These are phyloP conservation scores for Dendrocalamus sinicus DNA, from an alignment of 176 grass and related monocot species.

Conservation along the genomic window DNA sequence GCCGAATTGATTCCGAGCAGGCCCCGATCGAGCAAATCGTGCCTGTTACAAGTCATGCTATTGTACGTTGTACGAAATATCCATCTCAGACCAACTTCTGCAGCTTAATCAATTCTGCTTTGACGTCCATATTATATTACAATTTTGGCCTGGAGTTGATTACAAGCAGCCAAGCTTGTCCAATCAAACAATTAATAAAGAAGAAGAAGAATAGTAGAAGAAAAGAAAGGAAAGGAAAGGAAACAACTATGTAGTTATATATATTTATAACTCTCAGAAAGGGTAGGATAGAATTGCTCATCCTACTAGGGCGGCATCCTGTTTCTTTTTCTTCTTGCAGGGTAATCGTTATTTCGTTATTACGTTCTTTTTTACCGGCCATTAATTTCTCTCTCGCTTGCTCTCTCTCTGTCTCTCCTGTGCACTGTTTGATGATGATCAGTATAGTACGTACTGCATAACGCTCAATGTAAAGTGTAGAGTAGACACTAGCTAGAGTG, in stretches of 20 bases:
- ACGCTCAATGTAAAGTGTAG: background rate
- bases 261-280: background rate
- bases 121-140: slow-evolving; percentile 39
- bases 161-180: slow-evolving; percentile 12
- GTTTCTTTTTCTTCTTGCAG: background rate
- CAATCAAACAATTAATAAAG: slow-evolving; percentile 50
- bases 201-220: background rate
- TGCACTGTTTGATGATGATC: background rate
- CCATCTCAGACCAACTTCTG: slow-evolving; percentile 41
- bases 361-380: slow-evolving; percentile 21
- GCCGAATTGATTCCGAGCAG: background rate
- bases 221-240: background rate
- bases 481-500: background rate
- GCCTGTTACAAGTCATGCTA: slow-evolving; percentile 35
- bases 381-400: background rate
- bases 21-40: background rate
- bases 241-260: background rate
- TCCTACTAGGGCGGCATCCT: background rate
- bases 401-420: background rate
- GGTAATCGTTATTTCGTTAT: slow-evolving; percentile 47
- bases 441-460: background rate
- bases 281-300: slow-evolving; percentile 18
- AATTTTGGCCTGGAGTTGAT: slow-evolving; percentile 7
- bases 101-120: slow-evolving; percentile 49
- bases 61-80: slow-evolving; percentile 1